Percentiles rank a stretch among this genome's conserved stretches.
These are phyloP conservation scores for Calonectria naviculata DNA, from an alignment of 2,329 filamentous ascomycete genomes.

Conservation along the genomic window DNA sequence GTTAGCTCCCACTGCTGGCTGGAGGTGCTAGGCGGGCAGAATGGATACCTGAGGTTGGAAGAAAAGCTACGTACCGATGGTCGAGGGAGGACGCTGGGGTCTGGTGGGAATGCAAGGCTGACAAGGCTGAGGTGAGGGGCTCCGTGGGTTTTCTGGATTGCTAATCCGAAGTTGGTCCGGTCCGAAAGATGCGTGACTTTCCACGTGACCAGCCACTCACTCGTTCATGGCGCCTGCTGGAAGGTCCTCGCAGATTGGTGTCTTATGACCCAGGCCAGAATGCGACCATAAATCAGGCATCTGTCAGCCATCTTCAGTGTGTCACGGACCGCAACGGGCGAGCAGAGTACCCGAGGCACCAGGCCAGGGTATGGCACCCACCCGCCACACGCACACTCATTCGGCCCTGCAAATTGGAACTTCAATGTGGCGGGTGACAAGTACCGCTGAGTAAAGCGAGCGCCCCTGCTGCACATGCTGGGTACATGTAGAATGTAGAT, in stretches of 20 bases:
- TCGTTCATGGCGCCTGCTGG: background rate
- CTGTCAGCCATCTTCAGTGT: constrained; percentile 1
- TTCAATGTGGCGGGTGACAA: constrained; percentile 5
- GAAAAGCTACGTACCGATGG: background rate
- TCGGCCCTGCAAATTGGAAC: background rate
- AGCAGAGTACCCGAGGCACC: background rate
- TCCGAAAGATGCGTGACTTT: background rate
- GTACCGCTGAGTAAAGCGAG: constrained; percentile 5
- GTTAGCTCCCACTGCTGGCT: constrained; percentile 44
- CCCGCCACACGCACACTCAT: background rate
- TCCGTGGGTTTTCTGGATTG: background rate
- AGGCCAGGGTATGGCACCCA: background rate
- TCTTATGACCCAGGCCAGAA: constrained; percentile 19
- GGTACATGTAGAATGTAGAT: constrained; percentile 9
- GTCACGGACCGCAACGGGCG: background rate
- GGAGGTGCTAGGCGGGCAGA: constrained; percentile 23
- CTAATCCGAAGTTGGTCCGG: constrained; percentile 5
- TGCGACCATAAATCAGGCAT: constrained; percentile 21
- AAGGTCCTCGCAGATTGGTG: background rate
- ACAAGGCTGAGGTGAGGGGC: constrained; percentile 1
- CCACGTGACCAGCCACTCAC: background rate
- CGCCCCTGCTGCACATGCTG: constrained; percentile 11
- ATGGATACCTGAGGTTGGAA: constrained; percentile 37
- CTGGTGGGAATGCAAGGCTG: background rate
- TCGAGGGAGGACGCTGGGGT: constrained; percentile 4